Evolutionary conservation across 306 rosid species (phyloP).

Genomic region (Betula pendula): DNA sequence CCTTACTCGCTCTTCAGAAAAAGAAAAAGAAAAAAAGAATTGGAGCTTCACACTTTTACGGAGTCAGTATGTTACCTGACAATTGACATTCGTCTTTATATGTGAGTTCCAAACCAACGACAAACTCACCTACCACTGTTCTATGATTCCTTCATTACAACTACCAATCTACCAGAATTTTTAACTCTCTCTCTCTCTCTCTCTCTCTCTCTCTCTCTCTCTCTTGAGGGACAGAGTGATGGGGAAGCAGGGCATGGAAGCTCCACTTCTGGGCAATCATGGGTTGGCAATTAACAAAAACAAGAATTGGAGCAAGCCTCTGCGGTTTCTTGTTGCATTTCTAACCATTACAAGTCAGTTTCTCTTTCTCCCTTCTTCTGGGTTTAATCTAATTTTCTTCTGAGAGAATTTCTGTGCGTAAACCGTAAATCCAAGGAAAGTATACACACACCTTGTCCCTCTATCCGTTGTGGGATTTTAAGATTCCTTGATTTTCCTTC

Average conservation of each 20-base stretch:
- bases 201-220: neutral
- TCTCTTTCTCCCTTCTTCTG: slow-evolving; percentile 5
- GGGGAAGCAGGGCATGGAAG: slow-evolving; percentile 31
- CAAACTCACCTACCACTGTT: neutral
- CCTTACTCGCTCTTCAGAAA: neutral
- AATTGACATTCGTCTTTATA: too few relatives aligned
- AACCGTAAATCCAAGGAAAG: neutral
- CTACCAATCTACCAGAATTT: neutral
- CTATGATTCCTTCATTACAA: too few relatives aligned
- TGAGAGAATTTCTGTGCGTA: neutral
- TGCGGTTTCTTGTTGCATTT: slow-evolving; percentile 31
- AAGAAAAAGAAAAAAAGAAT: neutral
- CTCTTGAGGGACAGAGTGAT: neutral
- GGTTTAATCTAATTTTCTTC: neutral
- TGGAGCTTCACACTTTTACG: neutral
- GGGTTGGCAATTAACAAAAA: slow-evolving; percentile 1
- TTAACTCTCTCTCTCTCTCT: too few relatives aligned
- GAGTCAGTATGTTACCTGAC: too few relatives aligned
- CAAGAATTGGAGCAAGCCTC: slow-evolving; percentile 19
- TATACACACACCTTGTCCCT: neutral
- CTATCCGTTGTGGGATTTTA: neutral
- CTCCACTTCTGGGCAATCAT: slow-evolving; percentile 39
- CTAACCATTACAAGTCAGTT: slow-evolving; percentile 36
- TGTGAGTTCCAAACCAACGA: neutral
- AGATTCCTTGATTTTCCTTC: neutral